A percentile compares a stretch with the other conserved stretches of the same genome.
phyloP scores from a whole-genome alignment of 106 monocot species.

The Xerophyta viscosa region DNA sequence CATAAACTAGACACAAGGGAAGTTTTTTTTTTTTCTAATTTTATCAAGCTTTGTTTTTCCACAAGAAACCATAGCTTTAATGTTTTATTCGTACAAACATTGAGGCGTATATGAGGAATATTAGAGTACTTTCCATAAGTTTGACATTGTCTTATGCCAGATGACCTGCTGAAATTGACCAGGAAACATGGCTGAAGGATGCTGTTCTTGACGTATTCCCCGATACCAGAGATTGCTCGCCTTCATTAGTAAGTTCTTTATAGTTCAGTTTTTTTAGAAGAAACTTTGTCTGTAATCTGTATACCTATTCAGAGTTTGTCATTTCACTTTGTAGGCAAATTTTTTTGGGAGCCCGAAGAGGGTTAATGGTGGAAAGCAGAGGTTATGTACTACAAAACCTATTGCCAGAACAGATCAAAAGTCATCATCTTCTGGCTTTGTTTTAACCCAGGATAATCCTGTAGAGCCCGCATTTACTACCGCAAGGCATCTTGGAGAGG shows the following conservation, averaged over 20 bases:
- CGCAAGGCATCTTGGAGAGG: slow-evolving; percentile 46
- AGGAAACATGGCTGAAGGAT: slow-evolving; percentile 91
- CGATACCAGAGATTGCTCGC: slow-evolving; percentile 71
- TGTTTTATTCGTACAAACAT: no score
- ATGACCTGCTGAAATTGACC: slow-evolving; percentile 71
- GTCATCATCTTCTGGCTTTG: slow-evolving; percentile 21
- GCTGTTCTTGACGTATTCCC: slow-evolving; percentile 66
- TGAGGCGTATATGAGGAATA: no score
- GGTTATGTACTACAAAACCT: slow-evolving; percentile 17
- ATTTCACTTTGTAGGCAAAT: slow-evolving; percentile 31
- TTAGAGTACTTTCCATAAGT: slow-evolving; percentile 30
- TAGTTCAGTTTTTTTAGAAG: neutral
- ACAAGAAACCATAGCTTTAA: no score
- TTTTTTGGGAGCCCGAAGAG: slow-evolving; percentile 69
- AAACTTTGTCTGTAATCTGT: neutral
- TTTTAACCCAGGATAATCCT: slow-evolving; percentile 14
- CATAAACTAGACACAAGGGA: neutral
- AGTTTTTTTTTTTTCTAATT: no score
- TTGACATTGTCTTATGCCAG: slow-evolving; percentile 75
- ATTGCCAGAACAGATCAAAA: slow-evolving; percentile 12
- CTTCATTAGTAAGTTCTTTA: slow-evolving; percentile 72
- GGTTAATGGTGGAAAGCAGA: slow-evolving; percentile 32
- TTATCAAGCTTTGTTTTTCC: no score
- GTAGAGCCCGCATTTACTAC: slow-evolving; percentile 25
- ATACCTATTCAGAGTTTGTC: neutral